phyloP scores from a whole-genome alignment of 192 early-diverging fungal species.

The Dissophora ornata region DNA sequence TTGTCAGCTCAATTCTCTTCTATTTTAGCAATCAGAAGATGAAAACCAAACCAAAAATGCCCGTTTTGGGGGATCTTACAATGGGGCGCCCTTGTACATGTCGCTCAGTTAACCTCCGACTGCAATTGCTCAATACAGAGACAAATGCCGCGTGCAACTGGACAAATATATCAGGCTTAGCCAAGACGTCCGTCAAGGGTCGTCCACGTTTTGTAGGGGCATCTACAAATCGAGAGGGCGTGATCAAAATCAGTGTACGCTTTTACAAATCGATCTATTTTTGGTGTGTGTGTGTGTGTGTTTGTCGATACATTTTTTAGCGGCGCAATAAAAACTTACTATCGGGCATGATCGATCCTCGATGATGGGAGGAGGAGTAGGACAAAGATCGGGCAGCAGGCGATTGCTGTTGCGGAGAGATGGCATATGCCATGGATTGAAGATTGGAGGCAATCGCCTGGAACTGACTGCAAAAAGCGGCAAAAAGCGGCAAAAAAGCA shows the following conservation, averaged over 20 bases:
- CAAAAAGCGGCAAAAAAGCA: not conserved
- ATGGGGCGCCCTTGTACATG: constrained; percentile 60
- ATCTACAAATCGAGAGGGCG: constrained; percentile 21
- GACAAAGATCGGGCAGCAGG: constrained; percentile 45
- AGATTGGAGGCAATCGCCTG: constrained; percentile 60
- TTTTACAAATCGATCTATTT: too few relatives aligned
- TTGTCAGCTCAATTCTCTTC: too few relatives aligned
- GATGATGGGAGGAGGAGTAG: constrained; percentile 45
- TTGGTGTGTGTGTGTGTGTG: too few relatives aligned
- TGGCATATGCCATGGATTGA: constrained; percentile 56
- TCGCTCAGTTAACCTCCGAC: constrained; percentile 61
- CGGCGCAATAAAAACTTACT: constrained; percentile 18
- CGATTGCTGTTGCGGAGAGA: constrained; percentile 34
- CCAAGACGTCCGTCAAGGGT: constrained; percentile 33
- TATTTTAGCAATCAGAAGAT: too few relatives aligned
- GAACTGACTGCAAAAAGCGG: constrained; percentile 59
- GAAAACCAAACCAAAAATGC: too few relatives aligned
- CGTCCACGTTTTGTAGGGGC: constrained; percentile 38
- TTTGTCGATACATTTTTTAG: too few relatives aligned
- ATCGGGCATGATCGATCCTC: constrained; percentile 53
- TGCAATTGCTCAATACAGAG: constrained; percentile 69
- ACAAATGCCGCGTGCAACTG: constrained; percentile 71
- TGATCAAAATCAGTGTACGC: too few relatives aligned
- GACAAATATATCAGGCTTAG: constrained; percentile 67
- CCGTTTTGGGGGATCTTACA: too few relatives aligned